Evolutionary conservation across 179 eudicot genomes (phyloP).

Genomic region (Beta lomatogona): DNA sequence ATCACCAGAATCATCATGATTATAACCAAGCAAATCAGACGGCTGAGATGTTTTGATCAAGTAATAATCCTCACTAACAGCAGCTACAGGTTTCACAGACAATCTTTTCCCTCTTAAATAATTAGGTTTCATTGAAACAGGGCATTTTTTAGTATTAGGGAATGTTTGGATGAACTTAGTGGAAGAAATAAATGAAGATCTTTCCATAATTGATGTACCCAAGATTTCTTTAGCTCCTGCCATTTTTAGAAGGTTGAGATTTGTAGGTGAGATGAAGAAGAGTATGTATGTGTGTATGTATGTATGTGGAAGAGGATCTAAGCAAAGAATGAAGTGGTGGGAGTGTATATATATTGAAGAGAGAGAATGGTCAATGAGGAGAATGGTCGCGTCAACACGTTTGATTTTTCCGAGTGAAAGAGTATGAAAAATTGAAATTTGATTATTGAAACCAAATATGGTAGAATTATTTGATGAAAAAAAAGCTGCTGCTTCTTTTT

Average conservation of each 20-base stretch:
- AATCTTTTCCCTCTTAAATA: conserved; percentile 21
- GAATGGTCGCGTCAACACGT: conserved; percentile 36
- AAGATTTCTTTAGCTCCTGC: conserved; percentile 52
- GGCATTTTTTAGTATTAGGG: background rate
- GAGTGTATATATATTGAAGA: conserved; percentile 6
- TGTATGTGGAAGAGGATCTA: background rate
- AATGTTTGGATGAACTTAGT: conserved; percentile 24
- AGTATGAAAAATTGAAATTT: too few species aligned
- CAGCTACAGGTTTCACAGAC: conserved; percentile 42
- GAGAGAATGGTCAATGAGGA: conserved; percentile 16
- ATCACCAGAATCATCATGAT: conserved; percentile 2
- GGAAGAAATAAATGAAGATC: conserved; percentile 38
- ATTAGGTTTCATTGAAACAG: conserved; percentile 9
- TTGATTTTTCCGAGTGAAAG: conserved; percentile 13
- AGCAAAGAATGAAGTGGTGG: background rate
- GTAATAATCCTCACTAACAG: conserved; percentile 45
- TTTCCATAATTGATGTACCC: conserved; percentile 47
- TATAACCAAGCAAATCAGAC: conserved; percentile 6
- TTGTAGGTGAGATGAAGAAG: background rate
- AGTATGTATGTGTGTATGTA: background rate
- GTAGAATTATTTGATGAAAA: background rate
- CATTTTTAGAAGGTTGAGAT: conserved; percentile 30
- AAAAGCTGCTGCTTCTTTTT: background rate
- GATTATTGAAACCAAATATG: background rate
- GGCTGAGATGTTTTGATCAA: conserved; percentile 15